phyloP scores from a whole-genome alignment of 768 basidiomycete species.

The Lactifluus volemus region DNA sequence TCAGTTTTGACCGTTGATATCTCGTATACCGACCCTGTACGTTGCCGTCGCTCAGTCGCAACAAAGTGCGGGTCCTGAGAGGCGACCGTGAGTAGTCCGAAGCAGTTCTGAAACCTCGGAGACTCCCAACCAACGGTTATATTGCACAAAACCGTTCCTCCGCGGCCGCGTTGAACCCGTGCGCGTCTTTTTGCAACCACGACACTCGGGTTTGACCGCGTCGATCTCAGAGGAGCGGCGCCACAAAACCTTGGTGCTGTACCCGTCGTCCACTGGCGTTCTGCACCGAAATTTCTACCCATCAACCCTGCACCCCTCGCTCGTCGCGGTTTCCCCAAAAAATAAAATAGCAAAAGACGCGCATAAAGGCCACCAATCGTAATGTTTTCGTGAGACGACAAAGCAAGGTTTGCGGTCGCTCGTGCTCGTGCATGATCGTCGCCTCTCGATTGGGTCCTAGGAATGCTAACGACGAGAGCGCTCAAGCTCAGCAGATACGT shows the following conservation, averaged over 20 bases:
- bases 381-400: not conserved
- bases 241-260: not conserved
- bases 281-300: not conserved
- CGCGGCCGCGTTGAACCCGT: not conserved
- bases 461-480: not conserved
- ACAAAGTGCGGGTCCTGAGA: conserved; percentile 2
- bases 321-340: not conserved
- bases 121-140: not conserved
- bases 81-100: conserved; percentile 3
- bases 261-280: not conserved
- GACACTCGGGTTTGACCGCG: not conserved
- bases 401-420: not conserved
- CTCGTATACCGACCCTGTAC: not conserved
- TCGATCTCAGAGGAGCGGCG: not conserved
- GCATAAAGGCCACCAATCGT: not conserved
- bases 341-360: not conserved
- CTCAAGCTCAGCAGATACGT: not conserved
- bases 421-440: not conserved
- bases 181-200: not conserved
- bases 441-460: not conserved
- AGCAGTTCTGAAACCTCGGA: not conserved
- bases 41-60: not conserved
- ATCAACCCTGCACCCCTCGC: not conserved
- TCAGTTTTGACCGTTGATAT: not conserved
- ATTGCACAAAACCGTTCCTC: conserved; percentile 3